Evolutionary conservation across 352 stramenopile genomes (phyloP).

Genomic region (Pythium rhizo-oryzae): DNA sequence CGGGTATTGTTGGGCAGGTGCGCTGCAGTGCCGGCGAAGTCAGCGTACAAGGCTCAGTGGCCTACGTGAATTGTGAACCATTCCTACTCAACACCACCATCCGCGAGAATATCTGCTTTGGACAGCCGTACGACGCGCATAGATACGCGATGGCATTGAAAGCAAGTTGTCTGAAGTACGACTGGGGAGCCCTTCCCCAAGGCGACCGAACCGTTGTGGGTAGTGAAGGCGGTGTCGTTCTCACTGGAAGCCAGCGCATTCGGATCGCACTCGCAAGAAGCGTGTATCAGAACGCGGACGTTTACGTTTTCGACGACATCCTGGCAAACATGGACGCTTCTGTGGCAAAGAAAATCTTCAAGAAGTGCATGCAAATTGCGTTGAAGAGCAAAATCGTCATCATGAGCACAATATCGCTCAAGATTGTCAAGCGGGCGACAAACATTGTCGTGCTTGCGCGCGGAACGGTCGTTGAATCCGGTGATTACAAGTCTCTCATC

Average conservation of each 20-base stretch:
- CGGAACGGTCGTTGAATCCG: constrained; percentile 24
- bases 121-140: constrained; percentile 57
- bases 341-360: constrained; percentile 94
- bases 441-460: constrained; percentile 64
- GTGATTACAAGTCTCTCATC: constrained; percentile 21
- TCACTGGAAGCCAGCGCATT: constrained; percentile 94
- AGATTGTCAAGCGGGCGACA: constrained; percentile 58
- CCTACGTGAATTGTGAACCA: constrained; percentile 93
- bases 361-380: constrained; percentile 52
- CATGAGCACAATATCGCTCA: constrained; percentile 74
- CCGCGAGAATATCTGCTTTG: constrained; percentile 97
- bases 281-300: constrained; percentile 78
- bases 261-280: constrained; percentile 78
- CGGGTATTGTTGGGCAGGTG: constrained; percentile 60
- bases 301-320: constrained; percentile 95
- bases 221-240: constrained; percentile 92
- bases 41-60: constrained; percentile 85
- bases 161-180: constrained; percentile 56
- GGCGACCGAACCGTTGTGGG: constrained; percentile 96
- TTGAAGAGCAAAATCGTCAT: constrained; percentile 84
- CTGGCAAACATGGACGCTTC: constrained; percentile 94
- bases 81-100: constrained; percentile 98
- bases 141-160: constrained; percentile 60
- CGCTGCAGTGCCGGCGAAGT: constrained; percentile 57
- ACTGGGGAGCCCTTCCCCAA: constrained; percentile 53